A percentile compares a stretch with the other conserved stretches of the same genome.
Conservation (phyloP, 768 basidiomycete species). For the Coprinopsis sp. region DNA sequence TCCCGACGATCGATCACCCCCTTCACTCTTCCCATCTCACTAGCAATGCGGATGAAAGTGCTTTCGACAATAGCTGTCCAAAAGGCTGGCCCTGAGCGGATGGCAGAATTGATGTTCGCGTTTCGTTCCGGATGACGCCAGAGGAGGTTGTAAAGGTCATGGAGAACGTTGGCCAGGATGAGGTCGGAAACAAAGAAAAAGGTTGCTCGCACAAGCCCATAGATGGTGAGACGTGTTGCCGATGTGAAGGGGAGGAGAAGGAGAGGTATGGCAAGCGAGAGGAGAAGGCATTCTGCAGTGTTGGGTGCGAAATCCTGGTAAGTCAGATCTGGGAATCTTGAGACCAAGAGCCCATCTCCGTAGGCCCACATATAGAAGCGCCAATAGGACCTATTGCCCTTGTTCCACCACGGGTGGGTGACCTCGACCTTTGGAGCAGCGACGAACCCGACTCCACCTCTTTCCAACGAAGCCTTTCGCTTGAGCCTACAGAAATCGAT, state of each 20-base stretch:
- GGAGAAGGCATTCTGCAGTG: constrained; percentile 41
- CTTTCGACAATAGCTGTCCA: constrained; percentile 50
- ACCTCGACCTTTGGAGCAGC: constrained; percentile 46
- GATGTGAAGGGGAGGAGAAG: constrained; percentile 14
- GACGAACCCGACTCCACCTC: constrained; percentile 37
- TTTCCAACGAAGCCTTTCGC: constrained; percentile 30
- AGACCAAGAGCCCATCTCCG: constrained; percentile 50
- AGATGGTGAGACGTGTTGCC: constrained; percentile 1
- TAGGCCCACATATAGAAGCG: constrained; percentile 57
- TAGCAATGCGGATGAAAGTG: constrained; percentile 44
- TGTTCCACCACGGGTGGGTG: constrained; percentile 56
- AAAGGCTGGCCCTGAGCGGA: constrained; percentile 21
- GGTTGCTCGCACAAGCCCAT: not conserved
- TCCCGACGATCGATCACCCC: constrained; percentile 45
- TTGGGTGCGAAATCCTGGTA: constrained; percentile 46
- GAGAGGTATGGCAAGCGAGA: constrained; percentile 15
- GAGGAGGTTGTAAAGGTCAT: constrained; percentile 48
- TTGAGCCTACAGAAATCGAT: constrained; percentile 55
- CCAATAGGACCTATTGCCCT: constrained; percentile 41
- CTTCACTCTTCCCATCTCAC: constrained; percentile 43
- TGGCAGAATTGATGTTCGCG: constrained; percentile 20
- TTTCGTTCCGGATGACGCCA: constrained; percentile 35
- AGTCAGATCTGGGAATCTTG: constrained; percentile 40
- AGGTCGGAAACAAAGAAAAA: no score
- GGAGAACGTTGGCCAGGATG: constrained; percentile 37